phyloP scores from a whole-genome alignment of 768 basidiomycete species.

The Leccinum truebloodii region DNA sequence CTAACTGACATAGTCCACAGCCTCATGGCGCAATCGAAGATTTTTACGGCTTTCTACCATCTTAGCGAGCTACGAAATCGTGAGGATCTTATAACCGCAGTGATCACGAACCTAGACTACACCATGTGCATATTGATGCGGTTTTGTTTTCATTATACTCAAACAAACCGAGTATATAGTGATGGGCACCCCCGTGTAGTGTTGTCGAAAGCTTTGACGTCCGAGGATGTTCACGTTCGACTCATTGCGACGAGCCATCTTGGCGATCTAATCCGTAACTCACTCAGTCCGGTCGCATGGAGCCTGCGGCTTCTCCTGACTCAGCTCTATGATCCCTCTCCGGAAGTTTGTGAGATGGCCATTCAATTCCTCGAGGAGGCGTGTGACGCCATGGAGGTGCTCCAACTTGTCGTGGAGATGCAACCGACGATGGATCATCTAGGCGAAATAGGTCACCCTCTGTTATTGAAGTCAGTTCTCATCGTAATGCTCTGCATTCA shows the following conservation, averaged over 20 bases:
- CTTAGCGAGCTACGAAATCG: constrained; percentile 87
- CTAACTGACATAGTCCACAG: constrained; percentile 39
- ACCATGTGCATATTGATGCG: constrained; percentile 58
- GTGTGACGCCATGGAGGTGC: constrained; percentile 78
- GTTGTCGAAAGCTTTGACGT: constrained; percentile 91
- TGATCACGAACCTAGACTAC: constrained; percentile 92
- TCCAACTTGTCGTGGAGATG: constrained; percentile 92
- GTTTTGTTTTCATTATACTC: constrained; percentile 3
- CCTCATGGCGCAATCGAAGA: constrained; percentile 84
- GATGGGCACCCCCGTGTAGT: constrained; percentile 95
- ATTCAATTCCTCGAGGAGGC: constrained; percentile 88
- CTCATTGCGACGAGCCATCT: constrained; percentile 87
- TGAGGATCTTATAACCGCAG: constrained; percentile 88
- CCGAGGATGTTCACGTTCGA: constrained; percentile 88
- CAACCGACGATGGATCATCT: constrained; percentile 95
- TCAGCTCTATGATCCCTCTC: constrained; percentile 90
- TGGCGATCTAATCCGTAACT: constrained; percentile 73
- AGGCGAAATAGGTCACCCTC: constrained; percentile 86
- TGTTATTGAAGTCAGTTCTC: constrained; percentile 75
- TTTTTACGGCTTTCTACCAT: constrained; percentile 96
- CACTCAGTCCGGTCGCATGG: constrained; percentile 74
- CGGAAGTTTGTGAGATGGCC: constrained; percentile 89
- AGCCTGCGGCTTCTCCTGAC: constrained; percentile 88
- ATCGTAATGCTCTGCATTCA: background rate
- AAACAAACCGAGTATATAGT: constrained; percentile 41